Conservation (phyloP, 164 flowering plant species). For the Piper betle region DNA sequence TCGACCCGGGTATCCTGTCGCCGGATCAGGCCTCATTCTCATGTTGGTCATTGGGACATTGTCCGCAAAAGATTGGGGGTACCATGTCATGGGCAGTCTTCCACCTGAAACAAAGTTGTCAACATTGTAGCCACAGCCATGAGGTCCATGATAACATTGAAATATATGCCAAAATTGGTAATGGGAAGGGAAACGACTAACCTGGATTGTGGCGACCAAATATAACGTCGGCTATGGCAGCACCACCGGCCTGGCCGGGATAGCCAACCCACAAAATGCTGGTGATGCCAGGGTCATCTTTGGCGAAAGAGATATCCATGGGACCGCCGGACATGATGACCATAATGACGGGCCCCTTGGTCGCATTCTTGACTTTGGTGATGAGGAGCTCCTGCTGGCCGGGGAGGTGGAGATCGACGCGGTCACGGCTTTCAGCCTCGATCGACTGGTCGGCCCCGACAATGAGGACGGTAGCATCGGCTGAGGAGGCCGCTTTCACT, state of each 20-base stretch:
- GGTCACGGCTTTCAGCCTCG: constrained; percentile 62
- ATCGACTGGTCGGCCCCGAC: constrained; percentile 69
- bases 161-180: background rate
- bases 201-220: constrained; percentile 75
- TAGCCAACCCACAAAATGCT: constrained; percentile 98
- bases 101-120: constrained; percentile 40
- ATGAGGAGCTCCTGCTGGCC: constrained; percentile 57
- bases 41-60: constrained; percentile 89
- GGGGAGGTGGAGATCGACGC: constrained; percentile 52
- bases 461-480: constrained; percentile 72
- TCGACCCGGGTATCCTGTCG: constrained; percentile 82
- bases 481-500: constrained; percentile 44
- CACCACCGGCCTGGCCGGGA: constrained; percentile 99
- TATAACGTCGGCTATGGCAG: constrained; percentile 76
- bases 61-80: constrained; percentile 70
- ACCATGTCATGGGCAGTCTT: constrained; percentile 96
- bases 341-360: constrained; percentile 79
- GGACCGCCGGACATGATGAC: constrained; percentile 90
- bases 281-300: constrained; percentile 35
- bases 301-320: constrained; percentile 63
- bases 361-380: constrained; percentile 43
- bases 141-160: background rate
- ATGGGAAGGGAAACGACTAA: constrained; percentile 13
- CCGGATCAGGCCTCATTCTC: constrained; percentile 88
- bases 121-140: background rate